Evolutionary conservation across 768 basidiomycete species (phyloP), one percentile per base, ranked within the genome.

Genomic region (Suillus subalutaceus): DNA sequence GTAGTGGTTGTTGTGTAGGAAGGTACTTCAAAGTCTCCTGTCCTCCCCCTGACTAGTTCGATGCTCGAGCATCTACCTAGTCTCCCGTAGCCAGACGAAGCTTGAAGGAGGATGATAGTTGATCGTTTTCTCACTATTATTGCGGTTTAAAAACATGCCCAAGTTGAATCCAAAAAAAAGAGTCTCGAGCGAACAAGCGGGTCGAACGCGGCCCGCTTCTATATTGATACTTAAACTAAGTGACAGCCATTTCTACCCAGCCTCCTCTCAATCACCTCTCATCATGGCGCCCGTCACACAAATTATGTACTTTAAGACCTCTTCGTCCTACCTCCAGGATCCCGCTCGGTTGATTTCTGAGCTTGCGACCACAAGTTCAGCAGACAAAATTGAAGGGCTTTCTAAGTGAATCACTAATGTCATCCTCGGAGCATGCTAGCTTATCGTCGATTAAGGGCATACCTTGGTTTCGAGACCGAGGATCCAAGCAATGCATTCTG

Each of bases 391-490:
- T 38, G 20, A 37, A 0, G 77, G 76, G 48, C 38, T 76, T 55
- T 68, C 58, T 18, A 69, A 38, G 77, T 74, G 41, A 37, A 68
- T 63, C n/a, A 26, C 26, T 2, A 26, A 26, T 26, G 26, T 26
- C 69, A 63, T 50, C 55, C 30, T 55, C 43, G 30, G 38, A 52
- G 37, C 20, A 38, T 56, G 8, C 23, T 43, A 12, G 18, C 38
- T 59, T 6, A 60, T 60, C 58, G 62, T 26, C 23, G 23, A 66
- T 58, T n/a, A 53, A 77, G 76, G 48, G 50, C 23, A 26, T 52
- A 52, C 65, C 59, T 72, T 15, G 76, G 76, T 37, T 71, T 71
- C 63, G 57, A 77, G 68, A 71, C 66, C 8, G 76, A 77, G 63
- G 77, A 78, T 48, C 26, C 62, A 18, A 40, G 66, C 0, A 38